Conservation (phyloP, 768 basidiomycete species). For the Boletus sensibilis region DNA sequence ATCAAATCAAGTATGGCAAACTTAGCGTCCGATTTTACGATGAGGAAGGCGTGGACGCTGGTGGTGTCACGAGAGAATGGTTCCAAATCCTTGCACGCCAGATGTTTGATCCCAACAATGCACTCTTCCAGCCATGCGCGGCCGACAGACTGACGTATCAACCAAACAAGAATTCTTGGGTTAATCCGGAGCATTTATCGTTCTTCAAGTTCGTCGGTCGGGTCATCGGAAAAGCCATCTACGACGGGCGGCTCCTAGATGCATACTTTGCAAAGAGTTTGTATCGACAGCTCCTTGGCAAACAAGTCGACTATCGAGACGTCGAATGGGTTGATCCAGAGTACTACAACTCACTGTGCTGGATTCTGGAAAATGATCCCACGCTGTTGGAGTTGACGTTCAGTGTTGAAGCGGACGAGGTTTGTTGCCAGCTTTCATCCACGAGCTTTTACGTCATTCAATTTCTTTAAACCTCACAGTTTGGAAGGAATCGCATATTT, state of each 20-base stretch:
- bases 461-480: constrained; percentile 43
- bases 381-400: constrained; percentile 85
- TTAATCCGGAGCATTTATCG: constrained; percentile 92
- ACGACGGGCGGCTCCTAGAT: constrained; percentile 92
- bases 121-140: constrained; percentile 96
- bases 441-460: not conserved
- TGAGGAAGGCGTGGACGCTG: constrained; percentile 98
- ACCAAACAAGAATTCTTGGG: constrained; percentile 89
- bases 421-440: constrained; percentile 16
- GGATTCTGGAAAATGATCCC: constrained; percentile 98
- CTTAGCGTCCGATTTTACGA: constrained; percentile 94
- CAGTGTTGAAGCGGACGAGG: constrained; percentile 95
- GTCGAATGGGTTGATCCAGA: constrained; percentile 98
- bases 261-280: constrained; percentile 97
- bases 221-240: constrained; percentile 96
- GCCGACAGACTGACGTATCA: constrained; percentile 95
- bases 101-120: constrained; percentile 99
- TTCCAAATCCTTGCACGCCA: constrained; percentile 96
- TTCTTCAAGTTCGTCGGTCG: constrained; percentile 99
- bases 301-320: constrained; percentile 92
- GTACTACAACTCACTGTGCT: constrained; percentile 96
- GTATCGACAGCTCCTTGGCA: constrained; percentile 92
- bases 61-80: constrained; percentile 97
- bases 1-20: constrained; percentile 98
- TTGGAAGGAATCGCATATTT: constrained; percentile 87